phyloP scores from a whole-genome alignment of 345 rosid genomes.

The Gossypium longicalyx region DNA sequence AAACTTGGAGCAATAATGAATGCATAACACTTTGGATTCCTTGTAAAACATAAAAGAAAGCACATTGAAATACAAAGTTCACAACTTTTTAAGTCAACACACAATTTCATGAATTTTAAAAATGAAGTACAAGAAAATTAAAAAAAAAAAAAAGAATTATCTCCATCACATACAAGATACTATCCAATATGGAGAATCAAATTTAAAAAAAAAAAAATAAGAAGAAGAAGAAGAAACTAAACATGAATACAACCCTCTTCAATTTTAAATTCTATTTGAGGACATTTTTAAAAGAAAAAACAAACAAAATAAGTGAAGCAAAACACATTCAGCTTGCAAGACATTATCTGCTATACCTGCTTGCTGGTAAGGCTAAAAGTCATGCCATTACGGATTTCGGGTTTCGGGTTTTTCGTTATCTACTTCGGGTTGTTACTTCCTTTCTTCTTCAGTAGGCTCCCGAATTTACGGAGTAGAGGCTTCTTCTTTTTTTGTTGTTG shows the following conservation, averaged over 20 bases:
- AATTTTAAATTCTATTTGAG: slow-evolving; percentile 28
- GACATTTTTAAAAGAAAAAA: slow-evolving; percentile 11
- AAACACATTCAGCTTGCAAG: slow-evolving; percentile 34
- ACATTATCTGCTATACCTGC: slow-evolving; percentile 33
- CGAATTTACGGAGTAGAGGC: slow-evolving; percentile 82
- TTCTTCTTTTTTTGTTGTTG: slow-evolving; percentile 79
- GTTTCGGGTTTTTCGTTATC: slow-evolving; percentile 4
- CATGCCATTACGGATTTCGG: slow-evolving; percentile 19
- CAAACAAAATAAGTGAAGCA: slow-evolving; percentile 24
- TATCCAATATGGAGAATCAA: slow-evolving; percentile 24
- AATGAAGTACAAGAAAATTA: slow-evolving; percentile 13
- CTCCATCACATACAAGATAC: slow-evolving; percentile 35
- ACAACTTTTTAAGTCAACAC: slow-evolving; percentile 24
- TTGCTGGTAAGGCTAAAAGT: slow-evolving; percentile 15
- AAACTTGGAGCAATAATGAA: background rate
- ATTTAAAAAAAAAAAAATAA: no score
- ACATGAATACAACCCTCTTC: slow-evolving; percentile 37
- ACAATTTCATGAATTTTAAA: slow-evolving; percentile 25
- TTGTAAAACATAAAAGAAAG: slow-evolving; percentile 7
- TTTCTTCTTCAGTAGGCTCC: slow-evolving; percentile 92
- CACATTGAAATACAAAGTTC: slow-evolving; percentile 7
- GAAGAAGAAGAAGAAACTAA: slow-evolving; percentile 11
- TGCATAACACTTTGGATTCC: slow-evolving; percentile 2
- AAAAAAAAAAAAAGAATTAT: slow-evolving; percentile 3
- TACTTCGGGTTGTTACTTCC: slow-evolving; percentile 57